phyloP scores from a whole-genome alignment of 805 yeast genomes.

The Candida sithepensis region DNA sequence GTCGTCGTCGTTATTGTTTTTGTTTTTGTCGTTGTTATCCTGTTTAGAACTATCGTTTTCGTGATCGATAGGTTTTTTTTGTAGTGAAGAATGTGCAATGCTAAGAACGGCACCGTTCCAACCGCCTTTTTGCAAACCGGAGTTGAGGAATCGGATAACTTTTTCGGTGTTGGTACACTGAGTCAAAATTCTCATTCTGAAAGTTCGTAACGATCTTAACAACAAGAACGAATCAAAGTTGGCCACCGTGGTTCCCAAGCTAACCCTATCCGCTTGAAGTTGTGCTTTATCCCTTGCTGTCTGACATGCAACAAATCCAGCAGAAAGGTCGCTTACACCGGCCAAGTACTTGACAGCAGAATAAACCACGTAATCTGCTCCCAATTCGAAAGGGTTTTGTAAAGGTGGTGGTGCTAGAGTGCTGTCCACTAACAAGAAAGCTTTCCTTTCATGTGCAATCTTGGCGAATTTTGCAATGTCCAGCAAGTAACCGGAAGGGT shows the following conservation, averaged over 20 bases:
- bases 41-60: neutral
- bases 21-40: neutral
- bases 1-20: neutral
- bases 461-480: constrained; percentile 42
- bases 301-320: constrained; percentile 47
- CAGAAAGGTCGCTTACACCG: constrained; percentile 52
- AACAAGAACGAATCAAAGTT: constrained; percentile 47
- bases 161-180: constrained; percentile 44
- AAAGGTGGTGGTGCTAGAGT: constrained; percentile 57
- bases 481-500: constrained; percentile 44
- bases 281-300: constrained; percentile 29
- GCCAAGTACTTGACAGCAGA: constrained; percentile 56
- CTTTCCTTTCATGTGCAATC: constrained; percentile 40
- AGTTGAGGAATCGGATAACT: constrained; percentile 36
- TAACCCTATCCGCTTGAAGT: constrained; percentile 38
- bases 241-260: constrained; percentile 50
- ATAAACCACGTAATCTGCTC: constrained; percentile 51
- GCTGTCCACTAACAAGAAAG: constrained; percentile 46
- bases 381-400: constrained; percentile 47
- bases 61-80: constrained; percentile 14
- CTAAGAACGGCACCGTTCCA: constrained; percentile 34
- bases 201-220: constrained; percentile 47
- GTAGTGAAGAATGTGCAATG: constrained; percentile 46
- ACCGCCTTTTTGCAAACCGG: constrained; percentile 25
- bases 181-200: constrained; percentile 44